Evolutionary conservation across 2,329 filamentous ascomycete genomes (phyloP), one percentile per base, ranked within the genome.

Genomic region (Ceratocystis eucalypticola): DNA sequence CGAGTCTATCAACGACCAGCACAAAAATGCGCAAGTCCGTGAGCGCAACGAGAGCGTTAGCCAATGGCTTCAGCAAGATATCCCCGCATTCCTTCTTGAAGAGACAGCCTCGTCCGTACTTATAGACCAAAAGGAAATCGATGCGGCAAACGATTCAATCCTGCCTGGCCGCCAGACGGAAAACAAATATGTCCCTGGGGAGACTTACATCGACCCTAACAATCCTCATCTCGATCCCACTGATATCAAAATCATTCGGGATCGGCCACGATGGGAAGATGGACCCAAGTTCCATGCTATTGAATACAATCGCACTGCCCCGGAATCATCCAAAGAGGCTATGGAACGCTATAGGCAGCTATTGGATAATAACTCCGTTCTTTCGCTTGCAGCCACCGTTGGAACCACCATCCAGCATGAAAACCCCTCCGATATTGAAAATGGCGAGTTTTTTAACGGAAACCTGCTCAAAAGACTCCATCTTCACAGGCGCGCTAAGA

Each of bases 351-450:
- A 81, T 65, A 76, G 83, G 69, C n/a, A 62, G 22, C 76, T 75
- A 10, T 77, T 82, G 22, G 82, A 85, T 69, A 84, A 78, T 61
- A 80, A 79, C 33, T 87, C 84, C 0, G 77, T 86, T 10, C 74
- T 85, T 8, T 87, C 84, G 1, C 78, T 82, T 69, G 81, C 84
- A 15, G 87, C 87, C 20, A 90, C 87, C 0, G 85, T 87, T 79
- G 87, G 87, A 17, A 90, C 87, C 1, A 61, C 50, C 10, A 46
- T 20, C 6, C 80, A 84, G 5, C 82, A 86, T 53, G 81, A 82
- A 67, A 87, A 86, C 72, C 77, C 88, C 62, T 84, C 86, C 1
- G 85, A 81, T 70, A 28, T 50, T 28, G 75, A 84, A 33, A 84
- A 77, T 25, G 69, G 74, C 12, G 73, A 87, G 46, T 83, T 80